A percentile compares a stretch with the other conserved stretches of the same genome.
Evolutionary conservation across 768 basidiomycete species (phyloP).

Genomic region (Suillus plorans): DNA sequence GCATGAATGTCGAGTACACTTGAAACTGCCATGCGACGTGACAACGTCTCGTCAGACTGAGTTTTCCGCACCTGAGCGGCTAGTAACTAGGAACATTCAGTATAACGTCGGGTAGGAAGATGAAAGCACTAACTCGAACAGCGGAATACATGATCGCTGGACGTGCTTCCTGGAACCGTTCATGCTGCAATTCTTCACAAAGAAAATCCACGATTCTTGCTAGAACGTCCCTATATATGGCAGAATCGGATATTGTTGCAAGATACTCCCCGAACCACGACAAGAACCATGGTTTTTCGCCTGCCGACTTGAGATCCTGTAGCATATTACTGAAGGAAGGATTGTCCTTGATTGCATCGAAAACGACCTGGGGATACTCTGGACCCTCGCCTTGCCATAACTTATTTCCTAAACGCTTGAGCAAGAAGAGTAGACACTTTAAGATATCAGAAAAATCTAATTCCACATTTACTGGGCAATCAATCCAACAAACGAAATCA

Average conservation of each 20-base stretch:
- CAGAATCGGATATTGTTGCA: constrained; percentile 48
- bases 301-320: constrained; percentile 30
- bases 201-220: constrained; percentile 72
- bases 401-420: constrained; percentile 51
- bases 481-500: constrained; percentile 12
- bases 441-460: constrained; percentile 63
- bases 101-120: constrained; percentile 1
- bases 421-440: constrained; percentile 56
- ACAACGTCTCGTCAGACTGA: constrained; percentile 24
- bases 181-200: constrained; percentile 80
- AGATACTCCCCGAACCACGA: constrained; percentile 69
- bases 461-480: constrained; percentile 10
- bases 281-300: constrained; percentile 48
- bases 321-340: constrained; percentile 49
- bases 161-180: constrained; percentile 59
- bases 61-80: constrained; percentile 33
- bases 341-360: constrained; percentile 86
- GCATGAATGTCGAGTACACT: constrained; percentile 52
- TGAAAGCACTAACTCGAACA: constrained; percentile 52
- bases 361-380: constrained; percentile 75
- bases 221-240: constrained; percentile 62
- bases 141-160: constrained; percentile 62
- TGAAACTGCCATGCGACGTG: constrained; percentile 31
- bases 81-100: constrained; percentile 31
- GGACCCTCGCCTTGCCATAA: constrained; percentile 73